Evolutionary conservation across 768 basidiomycete species (phyloP), one percentile per base, ranked within the genome.

Genomic region (Tricholoma sp.): DNA sequence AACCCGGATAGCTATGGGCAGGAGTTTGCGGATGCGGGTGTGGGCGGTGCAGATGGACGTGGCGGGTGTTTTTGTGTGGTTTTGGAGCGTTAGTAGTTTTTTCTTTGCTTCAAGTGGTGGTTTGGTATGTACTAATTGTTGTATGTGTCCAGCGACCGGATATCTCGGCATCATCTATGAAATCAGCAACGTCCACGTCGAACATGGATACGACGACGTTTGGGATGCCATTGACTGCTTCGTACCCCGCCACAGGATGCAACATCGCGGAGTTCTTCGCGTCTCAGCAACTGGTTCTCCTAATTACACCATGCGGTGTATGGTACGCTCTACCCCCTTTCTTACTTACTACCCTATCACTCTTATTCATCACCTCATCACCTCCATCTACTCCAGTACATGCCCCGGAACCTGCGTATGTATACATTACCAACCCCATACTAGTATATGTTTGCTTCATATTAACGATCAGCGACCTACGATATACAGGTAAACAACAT

Each of bases 1-100:
- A 72, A 75, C 53, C 65, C 73, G 3, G 76, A 76, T 50, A 79
- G 79, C 55, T 83, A 71, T 60, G 83, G n/a, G n/a, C n/a, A n/a
- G n/a, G n/a, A n/a, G n/a, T 81, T 1, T 62, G 62, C 1, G 75
- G 67, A 1, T 79, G 77, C 0, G 79, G 81, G 14, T 75, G 1
- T 92, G 76, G 69, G 87, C 86, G 1, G 78, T 84, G 2, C 86
- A 88, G 63, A 84, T 88, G 59, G 88, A 88, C 50, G 72, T 76
- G 5, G 67, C 77, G 1, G 86, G 73, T 10, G 55, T 65, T 14
- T 67, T 32, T 54, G 60, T 67, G 0, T 66, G 64, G 66, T 69
- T 67, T 50, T 68, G 63, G 65, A 60, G 59, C 11, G 71, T 71
- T 50, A 47, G 68, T 67, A 1, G 50, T 18, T 34, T 41, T 55